Base-by-base conservation (phyloP, 371 early-diverging fungal genomes). In the Syncephalastrum racemosum region DNA sequence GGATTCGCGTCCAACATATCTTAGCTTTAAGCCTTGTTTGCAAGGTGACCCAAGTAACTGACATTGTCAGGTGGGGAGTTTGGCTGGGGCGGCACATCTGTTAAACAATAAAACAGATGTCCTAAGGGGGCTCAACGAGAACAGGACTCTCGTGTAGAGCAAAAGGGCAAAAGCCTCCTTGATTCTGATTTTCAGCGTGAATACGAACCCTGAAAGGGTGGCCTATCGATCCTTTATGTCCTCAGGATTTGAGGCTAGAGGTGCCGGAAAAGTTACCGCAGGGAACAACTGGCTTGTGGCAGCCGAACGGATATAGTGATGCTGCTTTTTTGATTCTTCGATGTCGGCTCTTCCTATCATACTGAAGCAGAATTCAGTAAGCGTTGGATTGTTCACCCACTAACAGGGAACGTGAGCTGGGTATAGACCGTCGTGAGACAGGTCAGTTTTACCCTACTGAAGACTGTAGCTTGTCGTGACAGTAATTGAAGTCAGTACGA, bases 201-300 rank as follows among this genome's bases (percentile, higher is more conserved):
- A n/a, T n/a, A 56, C 56, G 50, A 60, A 54, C 60, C 55, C 48
- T 60, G 60, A 60, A 54, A 60, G 81, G 70, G 72, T 75, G 82
- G 83, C 82, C 84, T 85, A 83, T 78, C 73, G 80, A 82, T 83
- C 83, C 82, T 81, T 77, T 77, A 79, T 67, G 62, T 54, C 56
- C 77, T 75, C 64, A 65, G 67, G 66, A 73, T 71, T 67, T 80
- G 62, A 71, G 74, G 63, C 70, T 71, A 71, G 75, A 81, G 82
- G 83, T 83, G 83, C 66, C 79, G 77, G 82, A 83, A 84, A 83
- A 85, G 82, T 85, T 85, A 84, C 83, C 80, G 82, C 80, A 83
- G 84, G 80, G 83, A 82, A 82, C 82, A 83, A 83, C 83, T 82
- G 82, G 81, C 81, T 81, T 83, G 83, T 84, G 81, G 82, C 82